Percentiles rank a stretch among this genome's conserved stretches.
Evolutionary conservation across 192 early-diverging fungal genomes (phyloP).

Genomic region (Piromyces finnis): DNA sequence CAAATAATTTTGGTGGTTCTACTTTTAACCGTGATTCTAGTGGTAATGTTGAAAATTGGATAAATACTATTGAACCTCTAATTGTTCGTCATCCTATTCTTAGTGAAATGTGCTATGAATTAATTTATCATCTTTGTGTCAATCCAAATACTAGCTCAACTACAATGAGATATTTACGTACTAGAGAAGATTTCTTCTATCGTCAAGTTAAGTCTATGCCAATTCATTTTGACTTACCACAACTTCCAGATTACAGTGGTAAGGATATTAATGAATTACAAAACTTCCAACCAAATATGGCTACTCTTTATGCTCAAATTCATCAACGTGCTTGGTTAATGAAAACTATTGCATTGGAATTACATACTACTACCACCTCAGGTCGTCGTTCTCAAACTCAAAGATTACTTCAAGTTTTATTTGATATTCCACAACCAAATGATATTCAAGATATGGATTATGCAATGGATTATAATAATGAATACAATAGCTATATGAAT

Average conservation of each 20-base stretch:
- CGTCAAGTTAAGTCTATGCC: slow-evolving; percentile 38
- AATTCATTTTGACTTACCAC: slow-evolving; percentile 1
- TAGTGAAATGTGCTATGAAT: slow-evolving; percentile 71
- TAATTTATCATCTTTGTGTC: slow-evolving; percentile 66
- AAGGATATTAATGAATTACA: not conserved
- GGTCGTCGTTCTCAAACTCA: slow-evolving; percentile 18
- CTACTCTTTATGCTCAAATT: slow-evolving; percentile 20
- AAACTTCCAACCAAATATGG: not conserved
- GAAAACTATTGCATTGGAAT: slow-evolving; percentile 68
- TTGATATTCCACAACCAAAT: slow-evolving; percentile 6
- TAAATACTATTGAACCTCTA: slow-evolving; percentile 17
- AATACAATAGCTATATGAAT: not conserved
- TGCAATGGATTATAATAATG: not conserved
- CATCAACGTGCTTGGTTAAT: slow-evolving; percentile 82
- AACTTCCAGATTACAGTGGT: not conserved
- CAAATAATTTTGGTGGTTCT: not conserved
- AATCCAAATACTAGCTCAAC: slow-evolving; percentile 42
- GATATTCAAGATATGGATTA: slow-evolving; percentile 2
- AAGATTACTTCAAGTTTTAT: slow-evolving; percentile 24
- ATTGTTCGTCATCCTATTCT: slow-evolving; percentile 52
- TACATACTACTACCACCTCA: slow-evolving; percentile 39
- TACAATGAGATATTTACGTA: slow-evolving; percentile 65
- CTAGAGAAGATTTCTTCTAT: slow-evolving; percentile 54
- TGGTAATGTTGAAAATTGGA: slow-evolving; percentile 10
- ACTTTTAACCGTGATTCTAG: slow-evolving; percentile 3